Evolutionary conservation across 805 yeast species (phyloP), one percentile per base, ranked within the genome.

Genomic region (Helenozyma rhizophorensis): DNA sequence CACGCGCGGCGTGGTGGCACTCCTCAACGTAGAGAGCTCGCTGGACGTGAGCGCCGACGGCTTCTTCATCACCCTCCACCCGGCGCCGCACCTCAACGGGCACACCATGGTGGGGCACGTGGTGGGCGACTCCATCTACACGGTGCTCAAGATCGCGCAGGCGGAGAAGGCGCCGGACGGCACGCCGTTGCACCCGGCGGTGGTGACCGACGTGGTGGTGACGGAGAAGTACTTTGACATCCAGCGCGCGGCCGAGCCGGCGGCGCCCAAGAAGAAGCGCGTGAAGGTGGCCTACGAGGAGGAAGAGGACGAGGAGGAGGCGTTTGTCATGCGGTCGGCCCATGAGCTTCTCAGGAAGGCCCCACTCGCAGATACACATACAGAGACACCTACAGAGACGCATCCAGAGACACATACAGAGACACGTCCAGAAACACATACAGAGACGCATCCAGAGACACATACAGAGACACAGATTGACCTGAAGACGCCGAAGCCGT

Each of bases 61-160:
- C 9, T 59, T 61, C 35, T 52, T 58, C 32, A 49, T 54, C 13
- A 74, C 83, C 1, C 48, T 70, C 30, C 62, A 55, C 6, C 71
- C 71, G 10, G 42, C 70, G 9, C 71, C 74, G 6, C 68, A 67
- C 24, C 58, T 69, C 33, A 62, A 67, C 40, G 56, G 64, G 18
- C 60, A 40, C 65, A 77, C 10, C 30, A 45, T 77, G 14, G 65
- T 81, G 43, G 90, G 89, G 2, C 70, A 73, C 37, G 60, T 80
- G 10, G 68, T 69, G 2, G 84, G 76, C 3, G 74, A 74, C 21
- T 61, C 80, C 0, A 64, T 76, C 4, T 83, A 66, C 56, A 72
- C 63, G 19, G 70, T 77, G 10, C 52, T 71, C 22, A 61, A 63
- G 28, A 76, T 81, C 4, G 51, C 64, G 3, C 73, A 71, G 24